Evolutionary conservation across 345 rosid genomes (phyloP).

Genomic region (Chamaenerion angustifolium): DNA sequence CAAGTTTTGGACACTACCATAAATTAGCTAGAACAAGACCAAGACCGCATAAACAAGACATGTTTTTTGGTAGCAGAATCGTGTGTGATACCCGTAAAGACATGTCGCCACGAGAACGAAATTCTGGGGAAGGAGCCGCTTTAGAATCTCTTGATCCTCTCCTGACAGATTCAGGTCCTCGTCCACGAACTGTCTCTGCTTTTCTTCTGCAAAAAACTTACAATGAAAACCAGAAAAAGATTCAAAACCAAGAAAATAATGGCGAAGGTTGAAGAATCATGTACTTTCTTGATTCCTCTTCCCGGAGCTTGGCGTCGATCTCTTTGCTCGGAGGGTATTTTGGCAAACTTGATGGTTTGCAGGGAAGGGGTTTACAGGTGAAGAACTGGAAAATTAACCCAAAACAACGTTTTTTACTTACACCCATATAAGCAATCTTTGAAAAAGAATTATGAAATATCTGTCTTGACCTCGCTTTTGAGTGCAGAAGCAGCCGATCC

Average conservation of each 20-base stretch:
- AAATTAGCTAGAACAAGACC: not conserved
- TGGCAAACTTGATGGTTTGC: not conserved
- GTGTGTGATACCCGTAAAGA: slow-evolving; percentile 8
- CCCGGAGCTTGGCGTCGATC: slow-evolving; percentile 4
- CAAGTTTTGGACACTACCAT: not conserved
- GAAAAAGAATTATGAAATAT: not conserved
- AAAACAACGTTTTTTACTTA: not conserved
- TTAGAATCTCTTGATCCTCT: slow-evolving; percentile 38
- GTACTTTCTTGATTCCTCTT: slow-evolving; percentile 6
- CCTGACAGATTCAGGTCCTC: slow-evolving; percentile 26
- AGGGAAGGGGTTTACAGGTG: not conserved
- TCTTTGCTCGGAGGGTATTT: slow-evolving; percentile 5
- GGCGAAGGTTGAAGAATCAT: not conserved
- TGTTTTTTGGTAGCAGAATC: too few relatives aligned
- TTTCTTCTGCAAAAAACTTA: slow-evolving; percentile 28
- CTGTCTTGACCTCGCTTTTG: slow-evolving; percentile 34
- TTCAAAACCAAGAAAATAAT: not conserved
- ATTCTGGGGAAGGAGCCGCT: slow-evolving; percentile 42
- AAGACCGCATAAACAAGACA: too few relatives aligned
- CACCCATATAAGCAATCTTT: not conserved
- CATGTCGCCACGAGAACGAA: slow-evolving; percentile 25
- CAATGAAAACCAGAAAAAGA: not conserved
- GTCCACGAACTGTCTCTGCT: slow-evolving; percentile 25
- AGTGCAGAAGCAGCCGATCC: slow-evolving; percentile 49
- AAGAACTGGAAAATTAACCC: slow-evolving; percentile 8